Conservation (phyloP, 257 asterid species). For the Primulina eburnea region DNA sequence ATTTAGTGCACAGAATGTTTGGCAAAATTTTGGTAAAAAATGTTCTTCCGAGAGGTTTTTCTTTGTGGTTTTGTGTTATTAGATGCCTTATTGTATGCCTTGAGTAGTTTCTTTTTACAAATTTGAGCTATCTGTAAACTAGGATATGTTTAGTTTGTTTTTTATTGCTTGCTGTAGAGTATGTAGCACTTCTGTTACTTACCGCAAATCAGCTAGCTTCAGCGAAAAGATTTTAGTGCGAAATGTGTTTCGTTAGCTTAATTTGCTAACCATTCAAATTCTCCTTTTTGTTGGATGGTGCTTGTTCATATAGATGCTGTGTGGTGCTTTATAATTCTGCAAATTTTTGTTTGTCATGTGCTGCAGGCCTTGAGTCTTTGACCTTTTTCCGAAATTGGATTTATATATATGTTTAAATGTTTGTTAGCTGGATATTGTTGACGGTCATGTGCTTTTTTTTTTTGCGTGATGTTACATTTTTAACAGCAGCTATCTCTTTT, state of each 20-base stretch:
- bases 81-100: slow-evolving; percentile 8
- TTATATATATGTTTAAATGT: not conserved
- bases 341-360: not conserved
- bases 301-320: not conserved
- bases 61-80: slow-evolving; percentile 6
- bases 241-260: slow-evolving; percentile 13
- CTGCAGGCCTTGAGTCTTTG: no score
- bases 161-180: slow-evolving; percentile 7
- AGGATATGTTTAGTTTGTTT: not conserved
- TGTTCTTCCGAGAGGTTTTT: not conserved
- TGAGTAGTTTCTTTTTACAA: slow-evolving; percentile 3
- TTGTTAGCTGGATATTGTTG: not conserved
- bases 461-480: not conserved
- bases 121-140: slow-evolving; percentile 12
- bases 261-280: not conserved
- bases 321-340: not conserved
- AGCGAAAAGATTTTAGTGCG: not conserved
- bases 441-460: not conserved
- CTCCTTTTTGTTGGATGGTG: slow-evolving; percentile 8
- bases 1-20: slow-evolving; percentile 3
- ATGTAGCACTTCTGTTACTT: slow-evolving; percentile 2
- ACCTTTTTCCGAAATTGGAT: not conserved
- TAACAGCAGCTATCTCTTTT: not conserved
- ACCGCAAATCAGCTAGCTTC: slow-evolving; percentile 1
- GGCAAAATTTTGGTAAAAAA: not conserved